phyloP scores from a whole-genome alignment of 2,329 filamentous ascomycete genomes.

The Periconia macrospinosa region DNA sequence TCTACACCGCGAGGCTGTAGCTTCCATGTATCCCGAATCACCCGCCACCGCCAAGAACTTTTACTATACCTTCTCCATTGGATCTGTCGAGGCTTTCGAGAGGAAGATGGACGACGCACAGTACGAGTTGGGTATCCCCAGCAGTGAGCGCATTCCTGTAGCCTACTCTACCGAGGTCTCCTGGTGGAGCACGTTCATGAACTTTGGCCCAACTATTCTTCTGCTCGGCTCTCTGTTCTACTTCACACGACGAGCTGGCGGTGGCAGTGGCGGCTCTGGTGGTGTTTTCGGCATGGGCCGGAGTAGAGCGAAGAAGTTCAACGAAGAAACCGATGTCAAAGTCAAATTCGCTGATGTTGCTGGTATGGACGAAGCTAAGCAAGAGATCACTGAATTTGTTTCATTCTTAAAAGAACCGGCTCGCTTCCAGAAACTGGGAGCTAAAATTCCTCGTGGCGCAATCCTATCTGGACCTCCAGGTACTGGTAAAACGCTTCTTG shows the following conservation, averaged over 20 bases:
- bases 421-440: constrained; percentile 88
- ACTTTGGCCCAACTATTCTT: constrained; percentile 85
- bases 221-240: constrained; percentile 83
- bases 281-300: constrained; percentile 96
- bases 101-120: constrained; percentile 85
- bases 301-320: constrained; percentile 95
- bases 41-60: constrained; percentile 69
- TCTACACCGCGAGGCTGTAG: constrained; percentile 73
- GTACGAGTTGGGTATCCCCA: constrained; percentile 80
- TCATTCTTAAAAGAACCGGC: constrained; percentile 94
- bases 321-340: constrained; percentile 93
- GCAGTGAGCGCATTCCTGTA: constrained; percentile 87
- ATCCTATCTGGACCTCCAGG: constrained; percentile 97
- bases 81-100: constrained; percentile 92
- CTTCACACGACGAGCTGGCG: constrained; percentile 73
- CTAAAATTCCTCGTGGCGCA: constrained; percentile 95
- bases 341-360: constrained; percentile 97
- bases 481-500: constrained; percentile 96
- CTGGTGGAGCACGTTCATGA: constrained; percentile 70
- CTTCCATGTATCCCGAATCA: constrained; percentile 74
- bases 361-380: constrained; percentile 97
- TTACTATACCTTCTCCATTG: constrained; percentile 93
- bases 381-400: constrained; percentile 99
- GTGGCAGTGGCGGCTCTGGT: constrained; percentile 63
- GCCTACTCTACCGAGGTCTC: constrained; percentile 79